phyloP scores from a whole-genome alignment of 805 yeast genomes.

The Candida sanyiensis region DNA sequence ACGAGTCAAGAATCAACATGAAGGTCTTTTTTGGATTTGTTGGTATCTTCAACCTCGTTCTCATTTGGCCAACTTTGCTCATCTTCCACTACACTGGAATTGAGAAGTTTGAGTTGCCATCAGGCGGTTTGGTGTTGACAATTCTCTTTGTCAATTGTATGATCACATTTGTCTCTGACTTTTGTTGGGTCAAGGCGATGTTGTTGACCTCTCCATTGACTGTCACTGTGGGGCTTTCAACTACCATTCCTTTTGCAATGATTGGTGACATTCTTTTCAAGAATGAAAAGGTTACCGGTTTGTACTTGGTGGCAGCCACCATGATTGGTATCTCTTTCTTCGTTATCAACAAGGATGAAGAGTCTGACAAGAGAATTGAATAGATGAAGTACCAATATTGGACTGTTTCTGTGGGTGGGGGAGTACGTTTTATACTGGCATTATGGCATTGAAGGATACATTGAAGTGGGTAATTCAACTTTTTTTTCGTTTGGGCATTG shows the following conservation, averaged over 20 bases:
- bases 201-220: slow-evolving; percentile 89
- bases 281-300: slow-evolving; percentile 49
- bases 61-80: slow-evolving; percentile 78
- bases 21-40: slow-evolving; percentile 92
- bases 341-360: slow-evolving; percentile 74
- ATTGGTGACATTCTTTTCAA: slow-evolving; percentile 79
- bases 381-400: too few species aligned
- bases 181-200: slow-evolving; percentile 95
- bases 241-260: slow-evolving; percentile 94
- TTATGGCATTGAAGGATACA: not conserved
- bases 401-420: slow-evolving; percentile 1
- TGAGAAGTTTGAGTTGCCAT: slow-evolving; percentile 73
- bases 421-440: not conserved
- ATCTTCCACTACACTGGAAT: slow-evolving; percentile 56
- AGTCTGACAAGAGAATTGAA: slow-evolving; percentile 48
- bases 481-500: too few species aligned
- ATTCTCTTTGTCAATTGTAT: slow-evolving; percentile 61
- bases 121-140: slow-evolving; percentile 40
- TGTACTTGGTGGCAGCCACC: slow-evolving; percentile 74
- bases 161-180: slow-evolving; percentile 82
- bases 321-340: slow-evolving; percentile 80
- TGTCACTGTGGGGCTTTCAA: slow-evolving; percentile 89
- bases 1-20: slow-evolving; percentile 75
- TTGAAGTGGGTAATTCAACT: not conserved
- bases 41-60: slow-evolving; percentile 70